Base-by-base conservation (phyloP, 768 basidiomycete species). In the Phaeotremella skinneri region DNA sequence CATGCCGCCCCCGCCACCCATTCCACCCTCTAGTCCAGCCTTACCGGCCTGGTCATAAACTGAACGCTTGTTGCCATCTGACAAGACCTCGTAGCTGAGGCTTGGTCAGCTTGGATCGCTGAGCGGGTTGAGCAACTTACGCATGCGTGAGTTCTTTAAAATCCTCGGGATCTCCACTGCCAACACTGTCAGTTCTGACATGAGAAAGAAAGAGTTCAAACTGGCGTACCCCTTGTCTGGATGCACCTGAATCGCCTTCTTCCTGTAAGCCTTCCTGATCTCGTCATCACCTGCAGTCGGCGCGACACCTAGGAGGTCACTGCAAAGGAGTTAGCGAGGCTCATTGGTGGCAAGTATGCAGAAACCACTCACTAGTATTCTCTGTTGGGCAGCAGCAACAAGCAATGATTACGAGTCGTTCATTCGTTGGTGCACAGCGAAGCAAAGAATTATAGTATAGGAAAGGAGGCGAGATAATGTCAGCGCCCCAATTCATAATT, bases 91-190 rank as follows among this genome's bases (percentile, higher is more conserved):
- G 72, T 97, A 97, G 50, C 91, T 93, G 71, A 1, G 55, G 42
- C 32, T 52, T 26, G 50, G 30, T 43, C 21, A 14, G 54, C 37
- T 59, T 32, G 55, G 48, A 52, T 55, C 61, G 23, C 58, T 45
- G 37, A 59, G 27, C 30, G 55, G n/a, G 54, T 48, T 45, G 42
- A 60, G n/a, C 4, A 34, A 56, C 49, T 59, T 39, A 61, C 37
- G 62, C 62, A 52, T 56, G 53, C 14, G 61, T 93, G 34, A 98
- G 88, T 76, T 97, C 91, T 76, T 98, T 97, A 86, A 98, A 98
- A 54, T 89, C 78, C 78, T 98, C 94, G 25, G 91, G 91, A 70
- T 96, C 93, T 57, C 92, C 92, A 48, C 92, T 91, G 79, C 90
- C 21, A 17, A 41, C n/a, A 41, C 14, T 6, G 39, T 66, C 29